Evolutionary conservation across 2,329 filamentous ascomycete species (phyloP).

Genomic region (Neonectria punicea): DNA sequence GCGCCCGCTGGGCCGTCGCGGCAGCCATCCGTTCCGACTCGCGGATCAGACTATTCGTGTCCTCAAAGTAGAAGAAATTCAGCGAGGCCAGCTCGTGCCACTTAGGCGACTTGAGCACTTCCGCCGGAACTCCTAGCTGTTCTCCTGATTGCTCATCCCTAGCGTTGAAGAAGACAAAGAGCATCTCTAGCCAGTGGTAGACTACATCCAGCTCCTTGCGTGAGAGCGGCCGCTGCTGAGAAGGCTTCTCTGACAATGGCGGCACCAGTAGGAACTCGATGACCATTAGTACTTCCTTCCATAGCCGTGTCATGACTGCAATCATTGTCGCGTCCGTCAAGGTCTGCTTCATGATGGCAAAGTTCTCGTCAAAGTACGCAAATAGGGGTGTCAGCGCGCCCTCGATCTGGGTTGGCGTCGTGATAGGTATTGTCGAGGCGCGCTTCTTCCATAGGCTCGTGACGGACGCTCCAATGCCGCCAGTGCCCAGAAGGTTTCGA

Average conservation of each 20-base stretch:
- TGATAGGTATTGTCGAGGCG: slow-evolving; percentile 63
- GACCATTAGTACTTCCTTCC: slow-evolving; percentile 96
- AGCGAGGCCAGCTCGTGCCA: slow-evolving; percentile 97
- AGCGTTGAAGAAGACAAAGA: slow-evolving; percentile 96
- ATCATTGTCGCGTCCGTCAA: slow-evolving; percentile 96
- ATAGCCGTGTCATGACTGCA: slow-evolving; percentile 96
- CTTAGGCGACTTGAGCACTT: slow-evolving; percentile 95
- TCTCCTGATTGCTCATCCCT: slow-evolving; percentile 83
- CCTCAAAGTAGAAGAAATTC: slow-evolving; percentile 98
- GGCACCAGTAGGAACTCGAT: slow-evolving; percentile 92
- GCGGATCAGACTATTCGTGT: slow-evolving; percentile 88
- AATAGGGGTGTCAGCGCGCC: slow-evolving; percentile 87
- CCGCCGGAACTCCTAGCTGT: slow-evolving; percentile 86
- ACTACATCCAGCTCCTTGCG: slow-evolving; percentile 94
- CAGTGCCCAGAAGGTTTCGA: slow-evolving; percentile 75
- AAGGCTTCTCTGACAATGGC: slow-evolving; percentile 93
- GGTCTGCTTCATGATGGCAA: slow-evolving; percentile 98
- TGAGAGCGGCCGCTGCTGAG: slow-evolving; percentile 82
- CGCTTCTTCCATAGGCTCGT: slow-evolving; percentile 75
- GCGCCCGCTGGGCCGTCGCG: slow-evolving; percentile 79
- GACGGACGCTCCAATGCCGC: slow-evolving; percentile 76
- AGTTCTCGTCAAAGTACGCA: slow-evolving; percentile 97
- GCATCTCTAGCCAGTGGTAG: slow-evolving; percentile 90
- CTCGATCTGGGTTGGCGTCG: slow-evolving; percentile 79
- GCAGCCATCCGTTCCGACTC: slow-evolving; percentile 97